phyloP scores from a whole-genome alignment of 495 filamentous ascomycete species.

The Podospora sp. region DNA sequence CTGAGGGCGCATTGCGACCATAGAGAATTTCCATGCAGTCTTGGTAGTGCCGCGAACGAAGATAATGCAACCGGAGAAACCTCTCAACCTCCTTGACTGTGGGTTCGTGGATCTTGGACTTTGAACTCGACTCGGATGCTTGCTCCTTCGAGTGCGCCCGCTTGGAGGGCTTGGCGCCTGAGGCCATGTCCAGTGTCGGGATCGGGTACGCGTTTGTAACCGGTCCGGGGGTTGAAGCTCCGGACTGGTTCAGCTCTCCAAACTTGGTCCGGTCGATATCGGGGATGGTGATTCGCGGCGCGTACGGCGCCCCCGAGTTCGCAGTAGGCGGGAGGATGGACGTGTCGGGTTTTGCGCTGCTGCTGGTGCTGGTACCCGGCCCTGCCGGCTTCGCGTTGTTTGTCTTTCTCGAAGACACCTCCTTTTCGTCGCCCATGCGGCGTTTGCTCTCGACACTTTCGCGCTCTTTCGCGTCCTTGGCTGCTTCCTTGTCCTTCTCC shows the following conservation, averaged over 20 bases:
- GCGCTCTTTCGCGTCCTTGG: background rate
- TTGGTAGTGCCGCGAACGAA: conserved; percentile 21
- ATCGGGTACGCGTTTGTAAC: background rate
- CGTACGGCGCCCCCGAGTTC: background rate
- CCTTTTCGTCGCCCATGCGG: background rate
- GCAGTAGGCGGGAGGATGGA: background rate
- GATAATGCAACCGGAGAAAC: conserved; percentile 21
- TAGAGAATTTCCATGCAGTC: conserved; percentile 25
- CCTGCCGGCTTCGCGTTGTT: background rate
- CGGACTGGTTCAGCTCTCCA: background rate
- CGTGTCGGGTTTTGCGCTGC: background rate
- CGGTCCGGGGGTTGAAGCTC: background rate
- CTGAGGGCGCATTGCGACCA: background rate
- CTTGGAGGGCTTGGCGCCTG: background rate
- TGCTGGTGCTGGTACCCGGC: background rate
- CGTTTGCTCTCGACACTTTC: background rate
- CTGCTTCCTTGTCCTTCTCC: background rate
- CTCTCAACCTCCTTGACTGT: conserved; percentile 2
- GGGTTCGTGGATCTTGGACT: background rate
- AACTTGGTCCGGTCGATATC: background rate
- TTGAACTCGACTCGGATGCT: background rate
- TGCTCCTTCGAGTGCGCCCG: background rate
- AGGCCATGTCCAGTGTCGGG: background rate
- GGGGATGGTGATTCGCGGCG: background rate
- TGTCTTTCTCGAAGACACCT: background rate